Percentiles rank a stretch among this genome's conserved stretches.
Evolutionary conservation across 495 filamentous ascomycete genomes (phyloP).

Genomic region (Penicillium psychrofluorescens): DNA sequence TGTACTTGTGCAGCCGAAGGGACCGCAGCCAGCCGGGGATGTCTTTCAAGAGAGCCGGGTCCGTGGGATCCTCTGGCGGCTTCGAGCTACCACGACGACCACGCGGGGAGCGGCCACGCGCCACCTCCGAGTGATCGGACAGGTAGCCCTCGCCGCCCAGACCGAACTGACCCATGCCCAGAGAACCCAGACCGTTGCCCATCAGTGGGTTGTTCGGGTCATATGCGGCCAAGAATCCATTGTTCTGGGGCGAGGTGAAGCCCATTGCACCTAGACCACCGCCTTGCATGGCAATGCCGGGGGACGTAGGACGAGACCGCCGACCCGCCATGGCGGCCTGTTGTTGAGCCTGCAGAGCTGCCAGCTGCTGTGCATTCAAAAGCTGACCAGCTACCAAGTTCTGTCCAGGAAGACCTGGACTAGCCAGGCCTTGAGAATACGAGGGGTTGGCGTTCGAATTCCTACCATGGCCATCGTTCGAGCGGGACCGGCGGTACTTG

Average conservation of each 20-base stretch:
- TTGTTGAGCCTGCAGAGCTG: slow-evolving; percentile 80
- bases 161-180: slow-evolving; percentile 72
- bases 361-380: slow-evolving; percentile 73
- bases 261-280: slow-evolving; percentile 56
- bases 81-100: slow-evolving; percentile 92
- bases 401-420: slow-evolving; percentile 48
- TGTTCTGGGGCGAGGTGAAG: slow-evolving; percentile 88
- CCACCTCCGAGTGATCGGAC: slow-evolving; percentile 87
- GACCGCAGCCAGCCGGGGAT: slow-evolving; percentile 95
- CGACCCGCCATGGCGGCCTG: slow-evolving; percentile 67
- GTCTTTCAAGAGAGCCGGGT: slow-evolving; percentile 83
- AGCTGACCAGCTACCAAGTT: slow-evolving; percentile 85
- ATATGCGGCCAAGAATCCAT: slow-evolving; percentile 88
- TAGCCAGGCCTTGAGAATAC: slow-evolving; percentile 45
- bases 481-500: slow-evolving; percentile 86
- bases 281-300: slow-evolving; percentile 77
- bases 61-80: slow-evolving; percentile 95
- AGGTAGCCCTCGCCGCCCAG: slow-evolving; percentile 77
- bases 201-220: slow-evolving; percentile 67
- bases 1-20: slow-evolving; percentile 95
- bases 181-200: slow-evolving; percentile 61
- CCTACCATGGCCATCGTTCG: slow-evolving; percentile 68
- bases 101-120: slow-evolving; percentile 83
- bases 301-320: slow-evolving; percentile 88
- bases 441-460: slow-evolving; percentile 32